Conservation (phyloP, 495 filamentous ascomycete genomes). For the Stereocaulon alpinum region DNA sequence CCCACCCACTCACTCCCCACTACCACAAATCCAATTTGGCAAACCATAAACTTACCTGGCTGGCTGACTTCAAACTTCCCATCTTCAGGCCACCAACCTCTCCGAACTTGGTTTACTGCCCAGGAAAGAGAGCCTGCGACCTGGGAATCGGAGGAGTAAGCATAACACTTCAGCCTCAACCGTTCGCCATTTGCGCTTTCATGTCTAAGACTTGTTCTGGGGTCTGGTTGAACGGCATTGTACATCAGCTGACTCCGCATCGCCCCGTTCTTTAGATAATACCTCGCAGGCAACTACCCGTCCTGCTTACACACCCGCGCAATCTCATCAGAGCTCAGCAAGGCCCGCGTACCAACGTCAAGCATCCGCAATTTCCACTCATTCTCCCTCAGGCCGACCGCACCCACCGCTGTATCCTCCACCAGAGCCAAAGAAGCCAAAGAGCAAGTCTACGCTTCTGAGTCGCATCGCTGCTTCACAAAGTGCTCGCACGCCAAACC, state of each 20-base stretch:
- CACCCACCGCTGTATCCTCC: slow-evolving; percentile 17
- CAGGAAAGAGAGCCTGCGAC: slow-evolving; percentile 18
- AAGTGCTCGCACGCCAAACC: slow-evolving; percentile 8
- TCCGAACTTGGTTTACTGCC: slow-evolving; percentile 23
- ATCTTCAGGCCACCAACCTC: slow-evolving; percentile 13
- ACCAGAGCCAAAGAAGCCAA: slow-evolving; percentile 19
- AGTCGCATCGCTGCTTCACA: slow-evolving; percentile 21
- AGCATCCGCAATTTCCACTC: slow-evolving; percentile 19
- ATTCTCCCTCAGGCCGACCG: slow-evolving; percentile 21
- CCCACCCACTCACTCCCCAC: background rate
- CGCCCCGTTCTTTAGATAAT: slow-evolving; percentile 39
- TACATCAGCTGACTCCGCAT: slow-evolving; percentile 20
- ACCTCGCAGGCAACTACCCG: slow-evolving; percentile 30
- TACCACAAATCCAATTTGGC: background rate
- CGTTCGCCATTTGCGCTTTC: background rate
- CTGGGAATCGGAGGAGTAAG: slow-evolving; percentile 22
- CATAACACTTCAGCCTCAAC: background rate
- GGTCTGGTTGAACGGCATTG: background rate
- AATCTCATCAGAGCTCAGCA: slow-evolving; percentile 12
- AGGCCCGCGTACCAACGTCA: slow-evolving; percentile 19
- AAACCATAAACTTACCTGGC: no score
- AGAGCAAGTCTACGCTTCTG: slow-evolving; percentile 17
- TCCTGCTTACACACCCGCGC: slow-evolving; percentile 16
- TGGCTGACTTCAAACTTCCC: background rate
- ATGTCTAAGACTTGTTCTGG: slow-evolving; percentile 10